Evolutionary conservation across 1,139 yeast genomes (phyloP).

Genomic region (Geotrichum europaeum): DNA sequence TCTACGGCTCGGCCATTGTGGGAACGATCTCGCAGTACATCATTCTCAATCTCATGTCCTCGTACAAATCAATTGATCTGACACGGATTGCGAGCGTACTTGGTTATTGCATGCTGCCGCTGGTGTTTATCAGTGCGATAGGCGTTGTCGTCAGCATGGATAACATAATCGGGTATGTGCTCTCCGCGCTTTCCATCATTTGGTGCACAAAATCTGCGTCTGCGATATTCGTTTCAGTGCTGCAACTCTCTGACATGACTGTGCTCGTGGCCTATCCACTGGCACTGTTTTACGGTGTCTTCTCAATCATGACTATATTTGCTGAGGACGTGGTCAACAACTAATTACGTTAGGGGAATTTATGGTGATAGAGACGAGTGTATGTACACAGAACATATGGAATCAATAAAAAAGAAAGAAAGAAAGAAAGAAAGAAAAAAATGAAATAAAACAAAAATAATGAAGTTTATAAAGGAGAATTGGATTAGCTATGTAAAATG

Average conservation of each 20-base stretch:
- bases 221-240: conserved; percentile 83
- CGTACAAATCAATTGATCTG: conserved; percentile 49
- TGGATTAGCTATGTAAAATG: background rate
- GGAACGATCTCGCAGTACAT: conserved; percentile 84
- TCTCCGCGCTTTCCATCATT: conserved; percentile 64
- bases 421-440: no score
- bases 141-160: conserved; percentile 70
- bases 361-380: background rate
- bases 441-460: no score
- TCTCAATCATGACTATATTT: conserved; percentile 93
- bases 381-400: background rate
- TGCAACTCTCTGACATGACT: conserved; percentile 79
- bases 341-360: background rate
- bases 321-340: conserved; percentile 42
- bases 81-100: conserved; percentile 80
- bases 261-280: conserved; percentile 91
- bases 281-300: conserved; percentile 84
- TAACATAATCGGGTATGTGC: conserved; percentile 64
- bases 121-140: conserved; percentile 70
- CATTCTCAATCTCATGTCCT: conserved; percentile 80
- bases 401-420: background rate
- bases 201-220: conserved; percentile 97
- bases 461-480: no score
- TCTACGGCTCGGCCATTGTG: conserved; percentile 90
- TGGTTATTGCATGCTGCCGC: conserved; percentile 89